Conservation (phyloP, 2,329 filamentous ascomycete species). For the Didymella pomorum region DNA sequence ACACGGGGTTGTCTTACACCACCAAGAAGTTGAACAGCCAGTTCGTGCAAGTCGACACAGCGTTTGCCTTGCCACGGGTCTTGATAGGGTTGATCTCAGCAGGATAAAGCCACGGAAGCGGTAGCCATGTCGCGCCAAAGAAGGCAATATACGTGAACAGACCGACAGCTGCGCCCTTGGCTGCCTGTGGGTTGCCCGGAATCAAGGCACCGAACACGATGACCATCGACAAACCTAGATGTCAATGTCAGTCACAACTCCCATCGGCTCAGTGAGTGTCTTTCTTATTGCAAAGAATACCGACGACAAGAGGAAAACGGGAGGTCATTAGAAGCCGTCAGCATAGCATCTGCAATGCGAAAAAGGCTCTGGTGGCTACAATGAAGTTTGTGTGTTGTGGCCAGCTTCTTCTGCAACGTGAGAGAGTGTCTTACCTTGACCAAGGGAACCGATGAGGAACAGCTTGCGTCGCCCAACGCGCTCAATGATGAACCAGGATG, state of each 20-base stretch:
- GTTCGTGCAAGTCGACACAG: slow-evolving; percentile 60
- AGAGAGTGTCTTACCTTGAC: slow-evolving; percentile 52
- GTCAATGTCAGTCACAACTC: too few relatives aligned
- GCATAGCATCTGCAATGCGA: too few relatives aligned
- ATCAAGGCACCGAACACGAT: slow-evolving; percentile 51
- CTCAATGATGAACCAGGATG: slow-evolving; percentile 72
- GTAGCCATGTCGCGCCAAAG: slow-evolving; percentile 70
- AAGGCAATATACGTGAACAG: slow-evolving; percentile 73
- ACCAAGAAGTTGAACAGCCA: slow-evolving; percentile 60
- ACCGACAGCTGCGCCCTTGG: slow-evolving; percentile 63
- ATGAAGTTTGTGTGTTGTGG: too few relatives aligned
- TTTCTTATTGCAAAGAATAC: too few relatives aligned
- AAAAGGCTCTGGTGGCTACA: too few relatives aligned
- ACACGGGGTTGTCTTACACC: slow-evolving; percentile 20
- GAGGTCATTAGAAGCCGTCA: too few relatives aligned
- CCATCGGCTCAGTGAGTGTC: too few relatives aligned
- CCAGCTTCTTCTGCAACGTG: too few relatives aligned
- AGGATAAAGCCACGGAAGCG: slow-evolving; percentile 65
- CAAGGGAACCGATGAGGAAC: slow-evolving; percentile 54
- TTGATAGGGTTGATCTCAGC: slow-evolving; percentile 62
- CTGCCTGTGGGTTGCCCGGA: slow-evolving; percentile 41
- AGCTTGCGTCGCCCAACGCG: slow-evolving; percentile 61
- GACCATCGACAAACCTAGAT: slow-evolving; percentile 60
- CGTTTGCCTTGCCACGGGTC: slow-evolving; percentile 62
- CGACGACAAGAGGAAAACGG: too few relatives aligned